Base-by-base conservation (phyloP, 495 filamentous ascomycete species). In the Trichoderma reesei region DNA sequence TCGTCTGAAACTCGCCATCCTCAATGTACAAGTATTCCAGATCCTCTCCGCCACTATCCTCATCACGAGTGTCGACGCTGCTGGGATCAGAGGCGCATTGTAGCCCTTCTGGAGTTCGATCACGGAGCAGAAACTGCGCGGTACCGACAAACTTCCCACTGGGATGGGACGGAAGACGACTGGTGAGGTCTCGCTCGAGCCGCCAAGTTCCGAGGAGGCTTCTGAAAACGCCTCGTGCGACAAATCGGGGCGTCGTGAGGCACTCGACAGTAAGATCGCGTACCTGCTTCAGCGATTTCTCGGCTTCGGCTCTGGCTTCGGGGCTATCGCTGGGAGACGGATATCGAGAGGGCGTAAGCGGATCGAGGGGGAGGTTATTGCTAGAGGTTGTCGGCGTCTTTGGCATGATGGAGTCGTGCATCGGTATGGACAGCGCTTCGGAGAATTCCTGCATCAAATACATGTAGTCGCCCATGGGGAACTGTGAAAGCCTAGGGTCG, bases 381-480 rank as follows among this genome's bases (percentile, higher is more conserved):
- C 71, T 72, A n/a, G 75, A 63, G 14, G 79, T 69, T 13, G 60
- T 20, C 3, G 76, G 72, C 54, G 75, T 75, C 14, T 59, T 33
- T 7, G 41, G 59, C 14, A 42, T 42, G 34, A 66, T 20, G 9
- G 68, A 66, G 13, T 71, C 65, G 14, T 62, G 61, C 33, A 72
- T 70, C 3, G 74, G 51, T 14, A 87, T 76, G 0, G 72, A 78
- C 14, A 91, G 66, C 1, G 83, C 81, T 8, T 71, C 64, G 7
- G 87, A 78, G 64, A 91, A 85, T 6, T 84, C 81, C 68, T 92
- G 87, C 83, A 95, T 87, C 3, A 91, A 73, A 60, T 86, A 91
- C 16, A 88, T 72, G 71, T 93, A 93, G 72, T 95, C 91, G 26
- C 84, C 85, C 83, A 91, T 90, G 33, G 89, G 90, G 65, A 89